Base-by-base conservation (phyloP, 371 early-diverging fungal genomes). In the Rhizopus delemar region DNA sequence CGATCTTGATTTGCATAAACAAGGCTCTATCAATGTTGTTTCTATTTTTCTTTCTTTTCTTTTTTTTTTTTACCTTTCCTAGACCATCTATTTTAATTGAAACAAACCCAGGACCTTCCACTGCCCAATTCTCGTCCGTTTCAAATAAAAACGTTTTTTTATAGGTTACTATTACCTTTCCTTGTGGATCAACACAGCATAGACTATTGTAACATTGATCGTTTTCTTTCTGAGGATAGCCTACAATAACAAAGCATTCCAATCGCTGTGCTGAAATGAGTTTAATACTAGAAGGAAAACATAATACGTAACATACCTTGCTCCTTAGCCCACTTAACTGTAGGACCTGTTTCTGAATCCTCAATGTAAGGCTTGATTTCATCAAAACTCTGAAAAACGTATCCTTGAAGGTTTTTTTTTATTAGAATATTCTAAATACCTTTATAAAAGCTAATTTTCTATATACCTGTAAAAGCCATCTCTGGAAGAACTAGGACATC, bases 61-160 rank as follows among this genome's bases (percentile, higher is more conserved):
- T 36, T 36, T 36, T 6, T 36, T 36, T 36, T 36, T 36, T 51
- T 69, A 78, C 83, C 64, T 83, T 79, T 12, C 85, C 87, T 11
- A 85, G 48, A 3, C 66, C 67, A 11, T 72, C 46, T 3, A 84
- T 60, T 12, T 73, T 46, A 12, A 75, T 61, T 0, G 84, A 74
- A 31, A 63, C 57, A 66, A 93, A 93, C 8, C 78, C 86, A 36
- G 76, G 75, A 0, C 93, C 93, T 66, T 85, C 86, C 33, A 56
- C 62, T 1, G 92, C 92, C 93, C 93, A 93, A 13, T 53, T 60
- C 60, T 90, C 90, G 63, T 93, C 93, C 0, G 77, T 79, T 49
- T 80, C 74, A 62, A 80, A 91, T 28, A 93, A 57, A 62, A 88
- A 87, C n/a, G 79, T 62, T 51, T 91, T 93, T 56, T 87, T 82